Conservation (phyloP, 1,284 basidiomycete species). For the Irpex lacteus region DNA sequence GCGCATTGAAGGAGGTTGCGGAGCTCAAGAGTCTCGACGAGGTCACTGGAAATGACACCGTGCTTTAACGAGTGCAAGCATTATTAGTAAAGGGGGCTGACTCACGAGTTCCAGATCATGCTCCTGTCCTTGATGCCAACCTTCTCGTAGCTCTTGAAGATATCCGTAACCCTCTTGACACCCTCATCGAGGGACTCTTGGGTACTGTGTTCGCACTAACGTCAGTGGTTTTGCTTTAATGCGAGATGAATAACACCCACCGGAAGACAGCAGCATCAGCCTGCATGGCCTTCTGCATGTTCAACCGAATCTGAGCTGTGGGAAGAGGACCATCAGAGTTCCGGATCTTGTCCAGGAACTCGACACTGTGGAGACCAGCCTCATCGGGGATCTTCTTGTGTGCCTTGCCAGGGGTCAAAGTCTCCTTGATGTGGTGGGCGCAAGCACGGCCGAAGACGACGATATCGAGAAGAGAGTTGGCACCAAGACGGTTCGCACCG, state of each 20-base stretch:
- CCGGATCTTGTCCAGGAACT: conserved; percentile 89
- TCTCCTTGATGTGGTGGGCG: conserved; percentile 96
- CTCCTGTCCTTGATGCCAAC: conserved; percentile 97
- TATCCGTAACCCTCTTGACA: conserved; percentile 81
- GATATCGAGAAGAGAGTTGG: conserved; percentile 98
- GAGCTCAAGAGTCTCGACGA: conserved; percentile 96
- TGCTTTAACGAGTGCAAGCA: background rate
- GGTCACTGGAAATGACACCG: conserved; percentile 57
- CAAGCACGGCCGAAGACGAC: conserved; percentile 99
- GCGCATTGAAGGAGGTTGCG: conserved; percentile 95
- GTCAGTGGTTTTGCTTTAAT: background rate
- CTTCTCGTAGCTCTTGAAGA: conserved; percentile 87
- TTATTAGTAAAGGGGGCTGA: conserved; percentile 11
- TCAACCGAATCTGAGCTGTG: conserved; percentile 88
- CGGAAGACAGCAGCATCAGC: conserved; percentile 89
- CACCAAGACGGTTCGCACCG: conserved; percentile 98
- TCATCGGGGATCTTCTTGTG: conserved; percentile 90
- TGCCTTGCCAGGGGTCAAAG: conserved; percentile 83
- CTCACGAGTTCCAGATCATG: conserved; percentile 98
- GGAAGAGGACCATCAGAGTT: conserved; percentile 80
- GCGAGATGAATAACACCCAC: conserved; percentile 33
- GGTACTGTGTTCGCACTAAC: conserved; percentile 52
- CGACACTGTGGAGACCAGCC: conserved; percentile 84
- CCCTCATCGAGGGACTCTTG: conserved; percentile 92
- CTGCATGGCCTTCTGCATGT: conserved; percentile 99